phyloP scores from a whole-genome alignment of 768 basidiomycete species.

The Hysterangium stoloniferum region DNA sequence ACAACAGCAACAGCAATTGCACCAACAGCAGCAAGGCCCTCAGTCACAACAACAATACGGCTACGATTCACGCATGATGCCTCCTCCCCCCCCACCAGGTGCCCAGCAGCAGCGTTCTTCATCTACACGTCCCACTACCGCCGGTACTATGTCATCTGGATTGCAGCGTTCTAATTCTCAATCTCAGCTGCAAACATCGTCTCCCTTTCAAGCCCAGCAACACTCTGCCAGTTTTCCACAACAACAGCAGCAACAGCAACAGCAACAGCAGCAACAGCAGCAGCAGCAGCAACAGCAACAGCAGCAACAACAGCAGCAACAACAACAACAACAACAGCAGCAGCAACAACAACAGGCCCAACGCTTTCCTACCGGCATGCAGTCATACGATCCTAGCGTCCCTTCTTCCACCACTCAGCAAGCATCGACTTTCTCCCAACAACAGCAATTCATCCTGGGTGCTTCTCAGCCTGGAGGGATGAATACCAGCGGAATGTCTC shows the following conservation, averaged over 20 bases:
- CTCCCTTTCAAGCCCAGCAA: neutral
- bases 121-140: neutral
- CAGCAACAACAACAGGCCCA: neutral
- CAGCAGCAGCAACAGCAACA: constrained; percentile 3
- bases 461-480: neutral
- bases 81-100: neutral
- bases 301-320: neutral
- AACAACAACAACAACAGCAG: neutral
- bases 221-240: constrained; percentile 12
- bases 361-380: no score
- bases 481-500: constrained; percentile 17
- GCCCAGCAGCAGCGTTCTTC: neutral
- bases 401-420: neutral
- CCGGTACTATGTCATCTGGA: neutral
- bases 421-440: constrained; percentile 3
- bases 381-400: no score
- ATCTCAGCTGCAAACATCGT: neutral
- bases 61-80: neutral
- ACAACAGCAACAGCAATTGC: constrained; percentile 16
- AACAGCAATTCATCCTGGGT: constrained; percentile 2
- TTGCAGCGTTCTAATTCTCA: neutral
- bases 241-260: constrained; percentile 11
- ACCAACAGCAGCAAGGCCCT: constrained; percentile 12
- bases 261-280: constrained; percentile 8
- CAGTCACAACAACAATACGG: constrained; percentile 14